These are phyloP conservation scores for Penicillium taxi DNA, from an alignment of 495 filamentous ascomycete species.

Conservation along the genomic window DNA sequence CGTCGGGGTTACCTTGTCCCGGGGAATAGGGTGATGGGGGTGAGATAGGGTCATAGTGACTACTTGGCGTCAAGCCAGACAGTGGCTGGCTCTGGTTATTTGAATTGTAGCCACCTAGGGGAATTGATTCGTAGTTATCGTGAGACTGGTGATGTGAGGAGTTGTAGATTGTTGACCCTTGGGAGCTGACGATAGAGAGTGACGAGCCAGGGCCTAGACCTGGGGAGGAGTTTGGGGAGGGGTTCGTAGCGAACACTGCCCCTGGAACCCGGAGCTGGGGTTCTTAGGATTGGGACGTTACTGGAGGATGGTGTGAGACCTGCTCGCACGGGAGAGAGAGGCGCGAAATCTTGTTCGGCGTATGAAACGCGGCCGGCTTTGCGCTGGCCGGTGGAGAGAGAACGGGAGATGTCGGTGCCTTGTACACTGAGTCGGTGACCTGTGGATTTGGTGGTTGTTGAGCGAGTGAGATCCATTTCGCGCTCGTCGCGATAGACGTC, in stretches of 20 bases:
- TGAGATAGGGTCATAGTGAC: conserved; percentile 19
- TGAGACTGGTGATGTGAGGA: conserved; percentile 6
- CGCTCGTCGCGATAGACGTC: conserved; percentile 27
- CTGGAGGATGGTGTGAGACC: conserved; percentile 21
- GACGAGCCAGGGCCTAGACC: not conserved
- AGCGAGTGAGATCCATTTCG: conserved; percentile 20
- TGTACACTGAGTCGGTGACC: not conserved
- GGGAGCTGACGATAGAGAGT: conserved; percentile 10
- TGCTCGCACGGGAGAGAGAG: conserved; percentile 15
- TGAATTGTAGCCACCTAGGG: conserved; percentile 4
- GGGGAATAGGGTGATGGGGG: conserved; percentile 17
- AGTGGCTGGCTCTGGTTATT: conserved; percentile 1
- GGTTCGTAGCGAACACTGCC: conserved; percentile 20
- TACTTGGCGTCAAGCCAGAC: conserved; percentile 8
- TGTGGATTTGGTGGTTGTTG: conserved; percentile 19
- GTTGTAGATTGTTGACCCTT: conserved; percentile 6
- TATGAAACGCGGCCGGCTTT: conserved; percentile 24
- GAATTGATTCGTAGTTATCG: conserved; percentile 13
- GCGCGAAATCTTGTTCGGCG: conserved; percentile 5
- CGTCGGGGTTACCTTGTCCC: no score
- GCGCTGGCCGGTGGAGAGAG: conserved; percentile 35
- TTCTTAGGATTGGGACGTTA: conserved; percentile 18
- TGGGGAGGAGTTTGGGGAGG: conserved; percentile 4
- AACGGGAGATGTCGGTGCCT: conserved; percentile 21
- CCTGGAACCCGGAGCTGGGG: conserved; percentile 18